These are phyloP conservation scores for Meira miltonrushii DNA, from an alignment of 1,284 basidiomycete species.

Conservation along the genomic window DNA sequence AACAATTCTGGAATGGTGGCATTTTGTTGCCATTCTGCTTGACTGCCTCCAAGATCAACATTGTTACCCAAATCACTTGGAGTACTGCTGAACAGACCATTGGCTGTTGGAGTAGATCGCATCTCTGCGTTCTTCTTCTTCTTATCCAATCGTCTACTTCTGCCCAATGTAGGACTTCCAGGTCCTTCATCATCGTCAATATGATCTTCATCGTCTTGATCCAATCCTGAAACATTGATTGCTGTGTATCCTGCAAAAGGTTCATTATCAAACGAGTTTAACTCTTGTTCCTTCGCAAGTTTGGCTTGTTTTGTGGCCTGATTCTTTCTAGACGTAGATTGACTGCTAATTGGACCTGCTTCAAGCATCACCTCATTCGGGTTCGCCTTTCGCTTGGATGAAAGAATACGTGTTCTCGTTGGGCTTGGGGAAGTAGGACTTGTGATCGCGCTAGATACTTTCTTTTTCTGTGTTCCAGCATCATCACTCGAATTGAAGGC, in stretches of 20 bases:
- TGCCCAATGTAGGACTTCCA: conserved; percentile 13
- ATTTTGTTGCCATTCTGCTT: conserved; percentile 25
- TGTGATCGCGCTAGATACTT: conserved; percentile 17
- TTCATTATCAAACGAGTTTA: not conserved
- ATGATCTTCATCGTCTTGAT: conserved; percentile 17
- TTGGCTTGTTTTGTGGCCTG: conserved; percentile 14
- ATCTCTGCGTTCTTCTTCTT: conserved; percentile 3
- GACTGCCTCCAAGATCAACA: not conserved
- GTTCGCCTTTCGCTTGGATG: not conserved
- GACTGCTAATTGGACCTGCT: not conserved
- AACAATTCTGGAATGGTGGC: conserved; percentile 35
- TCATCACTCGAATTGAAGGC: not conserved
- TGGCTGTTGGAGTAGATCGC: not conserved
- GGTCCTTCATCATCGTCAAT: not conserved
- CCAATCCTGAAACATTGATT: conserved; percentile 10
- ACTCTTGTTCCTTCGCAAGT: conserved; percentile 15
- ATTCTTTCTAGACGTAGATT: not conserved
- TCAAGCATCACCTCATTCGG: not conserved
- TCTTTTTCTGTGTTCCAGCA: conserved; percentile 25
- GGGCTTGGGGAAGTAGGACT: conserved; percentile 28
- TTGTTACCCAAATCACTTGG: not conserved
- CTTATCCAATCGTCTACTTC: conserved; percentile 16
- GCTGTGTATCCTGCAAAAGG: conserved; percentile 15
- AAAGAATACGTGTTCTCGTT: conserved; percentile 6
- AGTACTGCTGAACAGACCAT: not conserved